Conservation (phyloP, 1,139 yeast genomes). For the Candida gigantensis region DNA sequence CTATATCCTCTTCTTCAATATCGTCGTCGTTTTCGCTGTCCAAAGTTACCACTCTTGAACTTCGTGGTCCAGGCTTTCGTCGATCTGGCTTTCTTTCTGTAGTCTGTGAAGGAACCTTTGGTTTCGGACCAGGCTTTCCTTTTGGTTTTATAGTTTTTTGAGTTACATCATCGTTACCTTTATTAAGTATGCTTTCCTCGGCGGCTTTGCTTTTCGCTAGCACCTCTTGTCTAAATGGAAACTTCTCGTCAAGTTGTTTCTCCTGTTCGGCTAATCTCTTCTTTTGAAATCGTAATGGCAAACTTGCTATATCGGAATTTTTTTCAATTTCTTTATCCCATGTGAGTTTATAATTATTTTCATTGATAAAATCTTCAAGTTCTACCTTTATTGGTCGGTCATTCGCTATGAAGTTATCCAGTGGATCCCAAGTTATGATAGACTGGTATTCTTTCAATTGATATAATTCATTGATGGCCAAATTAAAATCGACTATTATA, state of each 20-base stretch:
- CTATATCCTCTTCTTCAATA: conserved; percentile 19
- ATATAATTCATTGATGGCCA: conserved; percentile 50
- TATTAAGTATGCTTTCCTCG: conserved; percentile 26
- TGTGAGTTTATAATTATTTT: conserved; percentile 24
- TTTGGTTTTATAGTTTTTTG: background rate
- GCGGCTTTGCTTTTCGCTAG: conserved; percentile 22
- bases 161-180: conserved; percentile 6
- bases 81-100: background rate
- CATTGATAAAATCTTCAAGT: conserved; percentile 34
- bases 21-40: too few relatives aligned
- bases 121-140: conserved; percentile 2
- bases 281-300: conserved; percentile 46
- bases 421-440: conserved; percentile 61
- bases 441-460: conserved; percentile 63
- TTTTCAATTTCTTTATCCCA: conserved; percentile 37
- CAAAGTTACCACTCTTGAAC: background rate
- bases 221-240: conserved; percentile 39
- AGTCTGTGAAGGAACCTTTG: conserved; percentile 10
- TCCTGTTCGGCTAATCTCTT: conserved; percentile 47
- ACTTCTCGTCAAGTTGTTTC: conserved; percentile 31
- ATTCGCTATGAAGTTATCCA: conserved; percentile 36
- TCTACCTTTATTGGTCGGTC: conserved; percentile 33
- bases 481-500: conserved; percentile 47
- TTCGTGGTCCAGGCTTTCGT: too few relatives aligned
- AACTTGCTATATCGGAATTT: conserved; percentile 27